Percentiles rank a stretch among this genome's conserved stretches.
These are phyloP conservation scores for Mycena belliarum DNA, from an alignment of 768 basidiomycete genomes.

Conservation along the genomic window DNA sequence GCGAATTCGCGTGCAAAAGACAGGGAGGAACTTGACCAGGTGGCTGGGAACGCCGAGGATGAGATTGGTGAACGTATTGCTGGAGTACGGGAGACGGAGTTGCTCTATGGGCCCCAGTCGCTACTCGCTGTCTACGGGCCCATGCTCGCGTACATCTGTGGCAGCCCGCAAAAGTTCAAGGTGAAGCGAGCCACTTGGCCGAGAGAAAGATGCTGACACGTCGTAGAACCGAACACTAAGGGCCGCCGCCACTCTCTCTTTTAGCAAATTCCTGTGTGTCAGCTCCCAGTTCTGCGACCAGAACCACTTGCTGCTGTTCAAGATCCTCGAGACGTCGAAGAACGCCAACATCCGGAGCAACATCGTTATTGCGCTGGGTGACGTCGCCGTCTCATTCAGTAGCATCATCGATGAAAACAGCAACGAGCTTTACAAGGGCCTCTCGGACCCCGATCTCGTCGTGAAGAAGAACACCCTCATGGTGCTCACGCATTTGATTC, in stretches of 20 bases:
- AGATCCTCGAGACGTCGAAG: conserved; percentile 87
- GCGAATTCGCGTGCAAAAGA: conserved; percentile 56
- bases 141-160: conserved; percentile 87
- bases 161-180: conserved; percentile 89
- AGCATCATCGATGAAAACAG: conserved; percentile 97
- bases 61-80: conserved; percentile 95
- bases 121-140: conserved; percentile 86
- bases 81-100: conserved; percentile 79
- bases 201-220: not conserved
- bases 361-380: conserved; percentile 96
- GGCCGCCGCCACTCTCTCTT: conserved; percentile 81
- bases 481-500: conserved; percentile 94
- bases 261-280: conserved; percentile 97
- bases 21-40: conserved; percentile 91
- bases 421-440: conserved; percentile 91
- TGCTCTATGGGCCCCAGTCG: conserved; percentile 82
- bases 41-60: conserved; percentile 96
- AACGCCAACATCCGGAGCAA: conserved; percentile 92
- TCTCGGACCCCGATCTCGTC: conserved; percentile 80
- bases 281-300: conserved; percentile 92
- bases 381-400: conserved; percentile 98
- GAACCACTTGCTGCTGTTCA: conserved; percentile 87
- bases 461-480: conserved; percentile 99
- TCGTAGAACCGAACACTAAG: conserved; percentile 80
- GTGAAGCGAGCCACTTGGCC: conserved; percentile 38